phyloP scores from a whole-genome alignment of 2,329 filamentous ascomycete species.

The Verticillium alfalfae region DNA sequence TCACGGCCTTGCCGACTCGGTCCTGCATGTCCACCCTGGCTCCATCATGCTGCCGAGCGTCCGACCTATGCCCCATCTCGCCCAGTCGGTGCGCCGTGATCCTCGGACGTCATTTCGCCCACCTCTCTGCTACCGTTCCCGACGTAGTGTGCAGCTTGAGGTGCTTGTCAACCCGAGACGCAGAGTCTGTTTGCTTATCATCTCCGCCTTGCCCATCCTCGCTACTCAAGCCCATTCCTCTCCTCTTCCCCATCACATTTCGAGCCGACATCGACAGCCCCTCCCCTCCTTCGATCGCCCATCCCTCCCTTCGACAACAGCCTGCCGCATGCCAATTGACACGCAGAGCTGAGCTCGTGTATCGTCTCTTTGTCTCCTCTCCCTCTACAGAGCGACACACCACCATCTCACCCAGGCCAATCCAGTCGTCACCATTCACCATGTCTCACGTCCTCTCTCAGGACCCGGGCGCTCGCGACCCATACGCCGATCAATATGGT shows the following conservation, averaged over 20 bases:
- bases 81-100: slow-evolving; percentile 1
- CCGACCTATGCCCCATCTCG: slow-evolving; percentile 1
- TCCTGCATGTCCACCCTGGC: neutral
- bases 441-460: slow-evolving; percentile 10
- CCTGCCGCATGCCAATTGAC: neutral
- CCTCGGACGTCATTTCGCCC: slow-evolving; percentile 2
- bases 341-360: neutral
- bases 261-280: neutral
- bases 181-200: neutral
- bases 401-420: neutral
- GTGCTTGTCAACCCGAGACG: neutral
- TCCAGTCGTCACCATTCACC: neutral
- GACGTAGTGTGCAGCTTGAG: too few species aligned
- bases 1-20: neutral
- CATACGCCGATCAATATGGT: neutral
- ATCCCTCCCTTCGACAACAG: neutral
- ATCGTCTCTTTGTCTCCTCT: neutral
- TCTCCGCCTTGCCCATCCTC: neutral
- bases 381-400: neutral
- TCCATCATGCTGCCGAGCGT: neutral
- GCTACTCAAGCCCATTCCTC: neutral
- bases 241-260: neutral
- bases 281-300: neutral
- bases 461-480: slow-evolving; percentile 9
- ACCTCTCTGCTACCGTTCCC: neutral